phyloP scores from a whole-genome alignment of 2,329 filamentous ascomycete genomes.

The Neocucurbitaria cava region DNA sequence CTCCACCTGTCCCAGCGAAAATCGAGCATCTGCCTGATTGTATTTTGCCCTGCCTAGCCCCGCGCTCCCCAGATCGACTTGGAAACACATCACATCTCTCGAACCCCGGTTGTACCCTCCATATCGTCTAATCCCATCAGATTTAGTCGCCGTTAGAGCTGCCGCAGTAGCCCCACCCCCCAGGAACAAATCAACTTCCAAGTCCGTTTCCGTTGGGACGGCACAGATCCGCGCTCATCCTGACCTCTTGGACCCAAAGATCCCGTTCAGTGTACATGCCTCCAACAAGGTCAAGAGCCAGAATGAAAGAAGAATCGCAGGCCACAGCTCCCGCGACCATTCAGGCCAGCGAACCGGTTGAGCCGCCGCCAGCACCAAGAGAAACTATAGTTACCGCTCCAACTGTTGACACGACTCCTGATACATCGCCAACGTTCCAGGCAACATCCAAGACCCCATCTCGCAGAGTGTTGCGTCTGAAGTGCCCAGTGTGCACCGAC shows the following conservation, averaged over 20 bases:
- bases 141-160: slow-evolving; percentile 37
- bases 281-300: slow-evolving; percentile 43
- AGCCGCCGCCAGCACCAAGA: slow-evolving; percentile 31
- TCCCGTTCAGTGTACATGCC: slow-evolving; percentile 35
- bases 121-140: slow-evolving; percentile 24
- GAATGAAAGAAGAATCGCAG: slow-evolving; percentile 41
- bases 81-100: slow-evolving; percentile 29
- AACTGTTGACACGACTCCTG: slow-evolving; percentile 31
- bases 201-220: slow-evolving; percentile 21
- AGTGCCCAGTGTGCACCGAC: slow-evolving; percentile 72
- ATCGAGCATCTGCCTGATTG: slow-evolving; percentile 46
- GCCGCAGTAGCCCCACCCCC: slow-evolving; percentile 41
- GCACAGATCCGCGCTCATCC: slow-evolving; percentile 11
- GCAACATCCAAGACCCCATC: slow-evolving; percentile 37
- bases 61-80: slow-evolving; percentile 36
- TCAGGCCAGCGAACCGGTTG: slow-evolving; percentile 31
- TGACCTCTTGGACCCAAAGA: slow-evolving; percentile 18
- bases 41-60: slow-evolving; percentile 40
- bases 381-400: slow-evolving; percentile 42
- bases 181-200: slow-evolving; percentile 28
- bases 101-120: slow-evolving; percentile 25
- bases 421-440: slow-evolving; percentile 43
- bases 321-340: slow-evolving; percentile 30
- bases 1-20: slow-evolving; percentile 38
- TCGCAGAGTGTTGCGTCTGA: slow-evolving; percentile 43